Evolutionary conservation across 768 basidiomycete genomes (phyloP), one percentile per base, ranked within the genome.

Genomic region (Termitomyces eurrhizus): DNA sequence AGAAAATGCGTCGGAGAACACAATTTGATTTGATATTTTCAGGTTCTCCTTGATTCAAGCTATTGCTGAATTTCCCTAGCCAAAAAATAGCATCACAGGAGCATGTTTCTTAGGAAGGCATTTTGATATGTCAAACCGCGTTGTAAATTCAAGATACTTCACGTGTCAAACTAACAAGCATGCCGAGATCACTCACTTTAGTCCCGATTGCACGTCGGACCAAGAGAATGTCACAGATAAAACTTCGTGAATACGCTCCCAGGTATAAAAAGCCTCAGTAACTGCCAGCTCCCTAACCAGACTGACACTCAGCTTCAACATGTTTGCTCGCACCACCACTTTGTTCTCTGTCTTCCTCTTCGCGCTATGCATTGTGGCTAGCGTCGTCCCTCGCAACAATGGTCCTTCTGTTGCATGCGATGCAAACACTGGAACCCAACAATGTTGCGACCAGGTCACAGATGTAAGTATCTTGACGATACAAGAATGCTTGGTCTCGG

Each of bases 251-350:
- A 16, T 16, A 9, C 5, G 41, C n/a, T 32, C n/a, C 12, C 42
- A 52, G n/a, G 35, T 55, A 58, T 58, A 62, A 58, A 62, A 55
- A 48, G 57, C 44, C 16, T 42, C 33, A 37, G 32, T 49, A 21
- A 21, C n/a, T 2, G 42, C 9, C 3, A 21, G 7, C 42, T 4
- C 5, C n/a, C n/a, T 9, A 14, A 39, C 42, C 39, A 41, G 16
- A 45, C 46, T 46, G 26, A 36, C 44, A 37, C 37, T 4, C 26
- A 50, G 21, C 26, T 57, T 21, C 12, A 58, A 55, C 29, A 64
- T 64, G 63, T 48, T 61, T 45, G n/a, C 63, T 61, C 63, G 60
- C 41, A 44, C 58, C 42, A 33, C 53, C 53, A 58, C 63, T 36
- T 55, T 64, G 45, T 58, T 61, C 60, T 56, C 52, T 9, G 32